Evolutionary conservation across 768 basidiomycete genomes (phyloP), one percentile per base, ranked within the genome.

Genomic region (Naganishia friedmannii): DNA sequence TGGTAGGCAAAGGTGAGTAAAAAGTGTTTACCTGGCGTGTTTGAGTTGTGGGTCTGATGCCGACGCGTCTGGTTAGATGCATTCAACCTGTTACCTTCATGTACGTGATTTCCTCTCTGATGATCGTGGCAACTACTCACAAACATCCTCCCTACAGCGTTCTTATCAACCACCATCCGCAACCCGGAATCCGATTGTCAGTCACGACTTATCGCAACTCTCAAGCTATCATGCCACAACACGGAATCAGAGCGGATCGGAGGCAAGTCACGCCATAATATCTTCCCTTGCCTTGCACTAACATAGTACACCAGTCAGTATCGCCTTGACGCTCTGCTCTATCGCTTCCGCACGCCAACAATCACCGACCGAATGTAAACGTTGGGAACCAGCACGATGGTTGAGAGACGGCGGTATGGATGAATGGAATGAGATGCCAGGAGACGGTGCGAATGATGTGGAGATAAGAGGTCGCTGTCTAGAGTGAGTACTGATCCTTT

Each of bases 301-400:
- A 42, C 23, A 45, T 19, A 6, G 19, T 48, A n/a, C 23, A 2
- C n/a, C 68, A 79, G 78, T 78, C 26, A 77, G 76, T 0, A 79
- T 78, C 29, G 75, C 77, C 32, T 69, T 79, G 48, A 79, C 78
- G 0, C 65, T 79, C 3, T 79, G 78, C 54, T 76, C 78, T 7
- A 76, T 78, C 60, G 34, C 66, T 31, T 78, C 78, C 13, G 78
- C 77, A 10, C 67, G 72, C 4, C 77, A 78, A 51, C 58, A 66
- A 9, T 63, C 77, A 21, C 78, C 78, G 0, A 63, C 58, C n/a
- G 78, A 78, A 71, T 79, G 78, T 56, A 21, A 48, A 0, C 53
- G 51, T 1, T 79, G 78, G 78, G 65, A 65, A 9, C 53, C 46
- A 26, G 19, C 23, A 34, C 4, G 4, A 39, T 34, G 39, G 32